A percentile compares a stretch with the other conserved stretches of the same genome.
Conservation (phyloP, 306 rosid genomes). For the Corylus americana region DNA sequence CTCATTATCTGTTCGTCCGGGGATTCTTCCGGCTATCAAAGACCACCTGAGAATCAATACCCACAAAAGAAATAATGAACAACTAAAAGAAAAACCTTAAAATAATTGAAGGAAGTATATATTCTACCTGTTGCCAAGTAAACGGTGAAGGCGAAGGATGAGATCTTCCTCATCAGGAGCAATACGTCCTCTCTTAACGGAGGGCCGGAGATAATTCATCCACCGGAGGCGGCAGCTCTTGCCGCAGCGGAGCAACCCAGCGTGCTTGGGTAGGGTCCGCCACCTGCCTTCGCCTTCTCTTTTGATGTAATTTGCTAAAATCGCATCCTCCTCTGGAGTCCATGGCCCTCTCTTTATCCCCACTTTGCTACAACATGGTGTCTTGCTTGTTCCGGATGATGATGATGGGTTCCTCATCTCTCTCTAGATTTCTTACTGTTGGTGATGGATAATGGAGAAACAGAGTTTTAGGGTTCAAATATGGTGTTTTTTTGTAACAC, state of each 20-base stretch:
- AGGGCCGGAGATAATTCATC: conserved; percentile 95
- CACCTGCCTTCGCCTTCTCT: conserved; percentile 83
- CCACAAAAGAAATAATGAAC: background rate
- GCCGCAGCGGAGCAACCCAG: conserved; percentile 80
- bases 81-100: background rate
- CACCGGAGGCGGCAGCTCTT: conserved; percentile 92
- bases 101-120: background rate
- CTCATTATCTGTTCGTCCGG: conserved; percentile 83
- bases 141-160: conserved; percentile 91
- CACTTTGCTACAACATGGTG: conserved; percentile 60
- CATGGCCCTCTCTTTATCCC: conserved; percentile 87
- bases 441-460: background rate
- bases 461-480: background rate
- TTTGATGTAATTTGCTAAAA: conserved; percentile 47
- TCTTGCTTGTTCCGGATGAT: background rate
- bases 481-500: background rate
- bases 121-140: conserved; percentile 71
- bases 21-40: conserved; percentile 87
- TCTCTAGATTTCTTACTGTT: background rate
- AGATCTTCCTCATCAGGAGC: conserved; percentile 91
- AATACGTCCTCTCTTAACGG: conserved; percentile 84
- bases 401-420: conserved; percentile 29
- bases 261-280: conserved; percentile 75
- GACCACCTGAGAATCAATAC: conserved; percentile 60
- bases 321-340: conserved; percentile 74